A percentile compares a stretch with the other conserved stretches of the same genome.
Evolutionary conservation across 768 basidiomycete genomes (phyloP).

Genomic region (Collybiopsis confluens): DNA sequence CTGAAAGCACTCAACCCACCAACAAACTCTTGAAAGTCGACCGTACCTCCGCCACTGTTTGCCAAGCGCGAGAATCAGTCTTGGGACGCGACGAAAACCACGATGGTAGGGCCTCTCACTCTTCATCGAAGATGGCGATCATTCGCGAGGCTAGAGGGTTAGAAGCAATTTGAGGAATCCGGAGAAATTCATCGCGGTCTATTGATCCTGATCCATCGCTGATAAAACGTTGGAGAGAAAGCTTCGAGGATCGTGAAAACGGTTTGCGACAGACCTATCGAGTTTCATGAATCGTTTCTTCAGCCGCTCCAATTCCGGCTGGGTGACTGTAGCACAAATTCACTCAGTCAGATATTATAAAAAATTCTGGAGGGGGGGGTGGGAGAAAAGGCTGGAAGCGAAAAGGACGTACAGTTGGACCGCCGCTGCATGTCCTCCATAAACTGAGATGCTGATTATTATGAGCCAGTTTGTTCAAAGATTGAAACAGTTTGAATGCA

Average conservation of each 20-base stretch:
- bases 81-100: too few relatives aligned
- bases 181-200: constrained; percentile 97
- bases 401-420: constrained; percentile 84
- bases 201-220: constrained; percentile 98
- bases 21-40: constrained; percentile 99
- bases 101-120: constrained; percentile 56
- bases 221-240: not conserved
- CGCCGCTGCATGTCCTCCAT: constrained; percentile 97
- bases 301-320: constrained; percentile 86
- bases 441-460: constrained; percentile 74
- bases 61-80: not conserved
- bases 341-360: constrained; percentile 12
- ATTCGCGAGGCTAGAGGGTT: constrained; percentile 95
- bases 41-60: constrained; percentile 90
- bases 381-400: not conserved
- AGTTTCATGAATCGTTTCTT: constrained; percentile 99
- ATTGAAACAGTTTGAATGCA: constrained; percentile 28
- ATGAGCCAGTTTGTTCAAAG: not conserved
- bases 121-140: constrained; percentile 99
- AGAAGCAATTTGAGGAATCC: constrained; percentile 98
- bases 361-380: not conserved
- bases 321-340: constrained; percentile 65
- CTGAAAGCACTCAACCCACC: constrained; percentile 97
- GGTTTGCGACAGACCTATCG: constrained; percentile 63
- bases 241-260: not conserved